A percentile compares a stretch with the other conserved stretches of the same genome.
Conservation (phyloP, 805 yeast species). For the Wickerhamomyces silvicola region DNA sequence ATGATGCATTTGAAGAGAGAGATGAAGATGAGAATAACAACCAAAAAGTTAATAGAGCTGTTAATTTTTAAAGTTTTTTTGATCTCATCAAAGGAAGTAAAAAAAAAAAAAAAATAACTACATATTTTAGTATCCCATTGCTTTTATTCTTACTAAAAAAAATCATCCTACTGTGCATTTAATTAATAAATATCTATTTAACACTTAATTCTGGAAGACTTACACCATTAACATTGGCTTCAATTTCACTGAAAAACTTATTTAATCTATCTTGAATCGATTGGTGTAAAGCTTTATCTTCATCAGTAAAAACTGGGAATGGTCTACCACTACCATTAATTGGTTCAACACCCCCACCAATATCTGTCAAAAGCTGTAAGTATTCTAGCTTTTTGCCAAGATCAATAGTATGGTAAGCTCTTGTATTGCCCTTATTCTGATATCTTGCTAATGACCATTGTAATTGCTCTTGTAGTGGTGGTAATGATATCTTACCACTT, state of each 20-base stretch:
- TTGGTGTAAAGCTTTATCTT: slow-evolving; percentile 24
- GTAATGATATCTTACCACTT: slow-evolving; percentile 26
- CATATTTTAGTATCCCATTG: too few species aligned
- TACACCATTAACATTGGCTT: background rate
- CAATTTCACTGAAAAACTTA: slow-evolving; percentile 14
- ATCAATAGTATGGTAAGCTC: slow-evolving; percentile 31
- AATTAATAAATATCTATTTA: background rate
- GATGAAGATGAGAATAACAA: too few species aligned
- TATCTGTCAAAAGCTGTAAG: slow-evolving; percentile 17
- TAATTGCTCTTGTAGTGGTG: slow-evolving; percentile 24
- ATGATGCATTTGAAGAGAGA: too few species aligned
- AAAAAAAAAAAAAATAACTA: too few species aligned
- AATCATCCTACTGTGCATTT: background rate
- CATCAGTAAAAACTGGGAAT: slow-evolving; percentile 17
- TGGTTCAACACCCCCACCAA: slow-evolving; percentile 22
- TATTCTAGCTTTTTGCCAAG: slow-evolving; percentile 25
- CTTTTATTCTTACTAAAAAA: too few species aligned
- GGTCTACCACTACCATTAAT: slow-evolving; percentile 15
- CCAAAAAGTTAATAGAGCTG: too few species aligned
- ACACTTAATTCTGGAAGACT: background rate
- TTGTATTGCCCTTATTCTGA: slow-evolving; percentile 23
- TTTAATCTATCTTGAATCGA: slow-evolving; percentile 6
- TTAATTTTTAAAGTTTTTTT: too few species aligned
- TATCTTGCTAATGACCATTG: slow-evolving; percentile 27
- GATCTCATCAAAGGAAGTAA: too few species aligned